Evolutionary conservation across 1,139 yeast species (phyloP).

Genomic region (Nadsonia commutata): DNA sequence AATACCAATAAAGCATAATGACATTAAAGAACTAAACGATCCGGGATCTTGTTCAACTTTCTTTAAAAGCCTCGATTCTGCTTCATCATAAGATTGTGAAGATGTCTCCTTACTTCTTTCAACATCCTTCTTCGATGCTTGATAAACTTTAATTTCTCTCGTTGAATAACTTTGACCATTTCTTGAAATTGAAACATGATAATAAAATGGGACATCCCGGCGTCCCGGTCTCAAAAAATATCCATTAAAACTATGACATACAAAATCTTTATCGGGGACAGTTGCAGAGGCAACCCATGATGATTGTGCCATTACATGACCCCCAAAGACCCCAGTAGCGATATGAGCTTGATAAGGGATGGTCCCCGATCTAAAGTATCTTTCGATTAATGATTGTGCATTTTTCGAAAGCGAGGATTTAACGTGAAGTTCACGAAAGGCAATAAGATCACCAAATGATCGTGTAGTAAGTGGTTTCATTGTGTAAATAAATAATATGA

Average conservation of each 20-base stretch:
- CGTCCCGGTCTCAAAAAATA: slow-evolving; percentile 21
- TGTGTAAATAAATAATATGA: too few species aligned
- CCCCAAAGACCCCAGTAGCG: slow-evolving; percentile 11
- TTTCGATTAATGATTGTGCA: neutral
- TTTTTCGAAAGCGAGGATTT: neutral
- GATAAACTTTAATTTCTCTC: slow-evolving; percentile 19
- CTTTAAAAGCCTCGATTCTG: slow-evolving; percentile 10
- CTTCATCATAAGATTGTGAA: slow-evolving; percentile 7
- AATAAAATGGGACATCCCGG: slow-evolving; percentile 18
- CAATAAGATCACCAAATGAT: slow-evolving; percentile 8
- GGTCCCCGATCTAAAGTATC: slow-evolving; percentile 6
- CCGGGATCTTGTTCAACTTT: slow-evolving; percentile 8
- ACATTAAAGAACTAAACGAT: neutral
- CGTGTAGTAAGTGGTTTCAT: slow-evolving; percentile 1
- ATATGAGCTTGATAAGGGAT: slow-evolving; percentile 9
- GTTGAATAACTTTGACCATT: slow-evolving; percentile 18
- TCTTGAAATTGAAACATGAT: slow-evolving; percentile 17
- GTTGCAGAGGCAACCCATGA: slow-evolving; percentile 18
- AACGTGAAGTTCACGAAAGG: slow-evolving; percentile 1
- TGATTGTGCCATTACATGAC: slow-evolving; percentile 21
- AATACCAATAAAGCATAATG: slow-evolving; percentile 16
- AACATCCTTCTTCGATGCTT: slow-evolving; percentile 7
- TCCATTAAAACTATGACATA: slow-evolving; percentile 16
- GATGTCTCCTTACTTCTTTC: slow-evolving; percentile 7
- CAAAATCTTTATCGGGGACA: slow-evolving; percentile 12